These are phyloP conservation scores for Fusarium sublunatum DNA, from an alignment of 2,329 filamentous ascomycete genomes.

Conservation along the genomic window DNA sequence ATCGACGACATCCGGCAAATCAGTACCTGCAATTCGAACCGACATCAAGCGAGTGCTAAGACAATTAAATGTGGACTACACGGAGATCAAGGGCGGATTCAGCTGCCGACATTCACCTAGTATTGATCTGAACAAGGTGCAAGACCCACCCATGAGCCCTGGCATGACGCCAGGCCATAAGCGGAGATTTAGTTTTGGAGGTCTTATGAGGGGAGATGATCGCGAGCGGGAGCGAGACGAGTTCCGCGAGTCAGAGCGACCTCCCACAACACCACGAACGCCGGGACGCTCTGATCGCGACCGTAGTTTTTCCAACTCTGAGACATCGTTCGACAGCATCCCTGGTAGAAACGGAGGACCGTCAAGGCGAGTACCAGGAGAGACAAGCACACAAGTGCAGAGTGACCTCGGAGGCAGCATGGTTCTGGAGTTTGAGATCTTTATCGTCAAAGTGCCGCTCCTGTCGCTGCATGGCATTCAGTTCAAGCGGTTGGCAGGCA, in stretches of 20 bases:
- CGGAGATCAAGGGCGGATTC: conserved; percentile 94
- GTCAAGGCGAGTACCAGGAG: conserved; percentile 75
- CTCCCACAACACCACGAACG: conserved; percentile 56
- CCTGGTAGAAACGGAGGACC: conserved; percentile 63
- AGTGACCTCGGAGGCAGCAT: conserved; percentile 87
- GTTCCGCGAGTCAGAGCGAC: conserved; percentile 67
- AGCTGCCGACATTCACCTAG: conserved; percentile 88
- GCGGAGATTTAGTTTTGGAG: conserved; percentile 86
- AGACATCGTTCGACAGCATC: conserved; percentile 82
- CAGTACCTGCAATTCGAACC: conserved; percentile 82
- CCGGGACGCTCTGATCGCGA: conserved; percentile 65
- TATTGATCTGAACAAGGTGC: conserved; percentile 82
- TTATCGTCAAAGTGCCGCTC: conserved; percentile 96
- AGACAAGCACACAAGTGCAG: conserved; percentile 92
- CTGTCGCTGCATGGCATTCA: conserved; percentile 94
- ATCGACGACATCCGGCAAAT: conserved; percentile 93
- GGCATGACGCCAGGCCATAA: conserved; percentile 69
- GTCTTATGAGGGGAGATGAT: conserved; percentile 66
- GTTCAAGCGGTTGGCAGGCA: conserved; percentile 95
- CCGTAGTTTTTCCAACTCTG: conserved; percentile 86
- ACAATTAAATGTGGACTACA: conserved; percentile 89
- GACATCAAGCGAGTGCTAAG: conserved; percentile 92
- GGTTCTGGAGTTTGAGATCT: conserved; percentile 90
- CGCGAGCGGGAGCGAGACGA: conserved; percentile 79
- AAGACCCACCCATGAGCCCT: conserved; percentile 72